Evolutionary conservation across 2,329 filamentous ascomycete genomes (phyloP).

Genomic region (Apiospora marii): DNA sequence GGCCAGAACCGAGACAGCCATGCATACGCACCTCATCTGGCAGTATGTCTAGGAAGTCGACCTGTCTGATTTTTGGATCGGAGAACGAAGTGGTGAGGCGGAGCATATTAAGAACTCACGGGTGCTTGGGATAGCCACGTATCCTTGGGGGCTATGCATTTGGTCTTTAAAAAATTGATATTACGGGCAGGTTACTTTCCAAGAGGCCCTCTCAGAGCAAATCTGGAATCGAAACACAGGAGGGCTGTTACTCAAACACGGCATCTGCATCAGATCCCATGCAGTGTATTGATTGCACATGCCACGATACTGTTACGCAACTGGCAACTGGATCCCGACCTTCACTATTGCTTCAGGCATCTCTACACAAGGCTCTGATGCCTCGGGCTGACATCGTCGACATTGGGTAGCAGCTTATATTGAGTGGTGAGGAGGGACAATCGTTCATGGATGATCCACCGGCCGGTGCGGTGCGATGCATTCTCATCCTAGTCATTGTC

Average conservation of each 20-base stretch:
- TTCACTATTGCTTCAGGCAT: neutral
- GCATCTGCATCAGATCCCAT: neutral
- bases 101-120: neutral
- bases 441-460: neutral
- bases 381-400: neutral
- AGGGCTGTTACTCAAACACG: neutral
- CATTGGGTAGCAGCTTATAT: slow-evolving; percentile 6
- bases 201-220: neutral
- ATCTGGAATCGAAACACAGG: no score
- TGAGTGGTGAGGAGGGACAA: neutral
- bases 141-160: neutral
- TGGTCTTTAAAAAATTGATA: no score
- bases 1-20: slow-evolving; percentile 32
- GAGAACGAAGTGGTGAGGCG: neutral
- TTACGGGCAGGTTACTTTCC: neutral
- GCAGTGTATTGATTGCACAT: neutral
- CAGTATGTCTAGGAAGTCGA: slow-evolving; percentile 22
- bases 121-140: neutral
- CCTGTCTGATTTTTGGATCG: neutral
- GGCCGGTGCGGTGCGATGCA: neutral
- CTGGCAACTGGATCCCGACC: neutral
- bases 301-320: neutral
- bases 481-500: neutral
- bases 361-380: neutral
- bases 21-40: slow-evolving; percentile 31